Evolutionary conservation across 805 yeast species (phyloP).

Genomic region (Maudiozyma barnettii): DNA sequence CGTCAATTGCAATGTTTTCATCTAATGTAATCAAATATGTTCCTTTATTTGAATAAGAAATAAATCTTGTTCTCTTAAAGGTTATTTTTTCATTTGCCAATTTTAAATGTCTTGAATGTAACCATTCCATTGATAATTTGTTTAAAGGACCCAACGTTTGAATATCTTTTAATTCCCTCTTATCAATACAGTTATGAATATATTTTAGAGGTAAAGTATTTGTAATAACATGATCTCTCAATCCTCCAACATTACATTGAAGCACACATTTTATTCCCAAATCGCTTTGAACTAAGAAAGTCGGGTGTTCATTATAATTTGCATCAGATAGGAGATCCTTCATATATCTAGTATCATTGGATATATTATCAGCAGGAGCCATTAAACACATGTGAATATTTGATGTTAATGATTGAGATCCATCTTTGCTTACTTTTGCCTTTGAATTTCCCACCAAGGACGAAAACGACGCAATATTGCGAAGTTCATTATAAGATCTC

Average conservation of each 20-base stretch:
- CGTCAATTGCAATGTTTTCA: conserved; percentile 15
- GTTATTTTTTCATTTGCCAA: conserved; percentile 8
- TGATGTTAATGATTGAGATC: neutral
- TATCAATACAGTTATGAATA: neutral
- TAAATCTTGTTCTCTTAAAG: conserved; percentile 23
- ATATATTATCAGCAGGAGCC: conserved; percentile 1
- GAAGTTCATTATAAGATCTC: conserved; percentile 17
- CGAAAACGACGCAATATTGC: conserved; percentile 4
- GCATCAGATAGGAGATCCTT: conserved; percentile 2
- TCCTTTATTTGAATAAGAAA: conserved; percentile 7
- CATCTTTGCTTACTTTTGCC: neutral
- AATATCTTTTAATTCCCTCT: neutral
- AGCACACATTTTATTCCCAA: conserved; percentile 10
- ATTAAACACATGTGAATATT: conserved; percentile 1
- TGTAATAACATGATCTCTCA: conserved; percentile 22
- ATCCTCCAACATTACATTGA: conserved; percentile 28
- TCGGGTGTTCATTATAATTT: conserved; percentile 17
- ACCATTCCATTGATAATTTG: conserved; percentile 23
- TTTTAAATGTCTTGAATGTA: conserved; percentile 14
- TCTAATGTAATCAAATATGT: conserved; percentile 19
- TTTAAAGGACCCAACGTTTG: conserved; percentile 10
- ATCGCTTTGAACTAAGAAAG: conserved; percentile 8
- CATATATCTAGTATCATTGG: neutral
- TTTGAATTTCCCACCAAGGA: conserved; percentile 3
- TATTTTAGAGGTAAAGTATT: conserved; percentile 3